Percentiles rank a stretch among this genome's conserved stretches.
Evolutionary conservation across 1,284 basidiomycete genomes (phyloP).

Genomic region (Waitea zeae): DNA sequence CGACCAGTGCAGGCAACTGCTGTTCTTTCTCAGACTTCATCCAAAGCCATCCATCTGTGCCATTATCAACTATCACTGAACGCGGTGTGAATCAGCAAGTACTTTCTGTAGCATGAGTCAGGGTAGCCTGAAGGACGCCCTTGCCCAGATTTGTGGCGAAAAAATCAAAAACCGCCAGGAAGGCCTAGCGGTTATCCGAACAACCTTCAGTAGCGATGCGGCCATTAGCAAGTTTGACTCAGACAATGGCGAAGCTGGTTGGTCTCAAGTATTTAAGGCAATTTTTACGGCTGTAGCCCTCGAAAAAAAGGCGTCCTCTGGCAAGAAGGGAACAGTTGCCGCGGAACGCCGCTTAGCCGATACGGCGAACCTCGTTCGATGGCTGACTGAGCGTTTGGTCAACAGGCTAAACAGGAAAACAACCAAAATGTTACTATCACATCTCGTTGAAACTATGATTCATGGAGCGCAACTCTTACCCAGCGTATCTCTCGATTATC

Average conservation of each 20-base stretch:
- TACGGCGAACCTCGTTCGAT: slow-evolving; percentile 48
- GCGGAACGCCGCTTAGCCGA: slow-evolving; percentile 43
- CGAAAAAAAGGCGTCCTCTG: slow-evolving; percentile 39
- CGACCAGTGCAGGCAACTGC: too few relatives aligned
- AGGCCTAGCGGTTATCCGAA: slow-evolving; percentile 39
- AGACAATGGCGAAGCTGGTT: slow-evolving; percentile 28
- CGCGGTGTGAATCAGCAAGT: too few relatives aligned
- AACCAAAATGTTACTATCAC: slow-evolving; percentile 38
- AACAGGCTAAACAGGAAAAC: slow-evolving; percentile 34
- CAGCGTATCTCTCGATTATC: slow-evolving; percentile 64
- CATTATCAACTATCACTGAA: too few relatives aligned
- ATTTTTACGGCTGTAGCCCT: slow-evolving; percentile 47
- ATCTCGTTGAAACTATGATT: slow-evolving; percentile 49
- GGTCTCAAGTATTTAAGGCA: slow-evolving; percentile 59
- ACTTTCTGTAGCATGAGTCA: too few relatives aligned
- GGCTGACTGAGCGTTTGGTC: slow-evolving; percentile 44
- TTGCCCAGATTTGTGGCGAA: slow-evolving; percentile 16
- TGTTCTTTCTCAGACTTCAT: too few relatives aligned
- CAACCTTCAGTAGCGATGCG: slow-evolving; percentile 37
- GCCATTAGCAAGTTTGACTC: slow-evolving; percentile 36
- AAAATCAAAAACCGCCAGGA: slow-evolving; percentile 62
- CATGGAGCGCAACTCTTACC: slow-evolving; percentile 37
- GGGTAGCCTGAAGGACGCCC: not conserved
- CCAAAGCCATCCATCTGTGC: too few relatives aligned
- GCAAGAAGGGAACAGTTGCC: slow-evolving; percentile 29